Evolutionary conservation across 2,329 filamentous ascomycete species (phyloP).

Genomic region (Xylariaceae sp.): DNA sequence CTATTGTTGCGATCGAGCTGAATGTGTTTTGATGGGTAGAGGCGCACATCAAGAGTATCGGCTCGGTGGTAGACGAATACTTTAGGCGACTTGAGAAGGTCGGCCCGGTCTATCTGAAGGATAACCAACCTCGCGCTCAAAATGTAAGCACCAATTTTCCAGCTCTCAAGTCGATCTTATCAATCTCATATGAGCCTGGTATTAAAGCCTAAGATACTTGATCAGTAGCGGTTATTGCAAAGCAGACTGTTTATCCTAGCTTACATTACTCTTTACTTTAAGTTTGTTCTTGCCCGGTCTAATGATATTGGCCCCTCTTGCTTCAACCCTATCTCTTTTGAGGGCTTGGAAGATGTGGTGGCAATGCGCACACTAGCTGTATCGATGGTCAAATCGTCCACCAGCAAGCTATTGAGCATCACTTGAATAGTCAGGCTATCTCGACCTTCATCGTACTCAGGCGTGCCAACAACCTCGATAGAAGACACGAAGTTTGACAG

Average conservation of each 20-base stretch:
- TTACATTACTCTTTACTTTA: slow-evolving; percentile 53
- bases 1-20: slow-evolving; percentile 81
- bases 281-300: slow-evolving; percentile 60
- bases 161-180: slow-evolving; percentile 70
- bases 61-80: slow-evolving; percentile 77
- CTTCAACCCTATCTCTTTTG: slow-evolving; percentile 72
- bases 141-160: slow-evolving; percentile 69
- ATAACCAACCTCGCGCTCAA: slow-evolving; percentile 65
- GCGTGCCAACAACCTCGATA: slow-evolving; percentile 70
- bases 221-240: slow-evolving; percentile 38
- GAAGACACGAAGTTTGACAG: slow-evolving; percentile 77
- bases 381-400: slow-evolving; percentile 72
- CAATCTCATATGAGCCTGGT: slow-evolving; percentile 77
- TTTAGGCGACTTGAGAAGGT: slow-evolving; percentile 64
- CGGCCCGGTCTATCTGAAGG: slow-evolving; percentile 52
- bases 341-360: slow-evolving; percentile 59
- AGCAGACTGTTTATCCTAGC: slow-evolving; percentile 26
- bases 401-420: slow-evolving; percentile 73
- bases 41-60: slow-evolving; percentile 70
- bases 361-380: slow-evolving; percentile 69
- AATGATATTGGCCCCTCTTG: slow-evolving; percentile 54
- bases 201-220: slow-evolving; percentile 63
- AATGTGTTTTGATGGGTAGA: slow-evolving; percentile 72
- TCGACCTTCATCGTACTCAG: slow-evolving; percentile 71
- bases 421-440: slow-evolving; percentile 80